A percentile compares a stretch with the other conserved stretches of the same genome.
These are phyloP conservation scores for Nemania sp. DNA, from an alignment of 2,329 filamentous ascomycete species.

Conservation along the genomic window DNA sequence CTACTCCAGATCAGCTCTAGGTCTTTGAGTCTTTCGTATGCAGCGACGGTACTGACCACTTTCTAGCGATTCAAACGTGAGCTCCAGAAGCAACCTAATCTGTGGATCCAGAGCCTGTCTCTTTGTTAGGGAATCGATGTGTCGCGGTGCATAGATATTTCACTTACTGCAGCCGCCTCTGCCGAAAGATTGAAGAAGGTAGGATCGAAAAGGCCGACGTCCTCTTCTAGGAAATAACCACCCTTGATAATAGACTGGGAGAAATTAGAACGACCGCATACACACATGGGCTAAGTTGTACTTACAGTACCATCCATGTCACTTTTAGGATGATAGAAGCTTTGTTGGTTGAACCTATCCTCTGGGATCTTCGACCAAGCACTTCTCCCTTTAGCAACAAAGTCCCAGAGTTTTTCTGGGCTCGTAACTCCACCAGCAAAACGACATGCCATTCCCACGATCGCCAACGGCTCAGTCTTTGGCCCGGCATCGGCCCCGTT, in stretches of 20 bases:
- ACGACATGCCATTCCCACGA: conserved; percentile 30
- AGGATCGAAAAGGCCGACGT: conserved; percentile 52
- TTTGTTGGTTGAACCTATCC: conserved; percentile 13
- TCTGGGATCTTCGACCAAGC: conserved; percentile 31
- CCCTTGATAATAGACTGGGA: conserved; percentile 7
- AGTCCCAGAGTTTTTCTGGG: conserved; percentile 29
- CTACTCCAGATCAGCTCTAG: conserved; percentile 1
- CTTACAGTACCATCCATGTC: too few relatives aligned
- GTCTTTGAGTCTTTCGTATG: not conserved
- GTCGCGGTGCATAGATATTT: not conserved
- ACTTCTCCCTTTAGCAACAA: conserved; percentile 11
- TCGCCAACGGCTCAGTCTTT: conserved; percentile 28
- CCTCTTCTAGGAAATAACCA: conserved; percentile 51
- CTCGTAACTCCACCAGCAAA: conserved; percentile 25
- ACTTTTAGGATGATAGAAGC: conserved; percentile 17
- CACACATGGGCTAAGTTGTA: too few relatives aligned
- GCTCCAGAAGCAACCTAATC: conserved; percentile 50
- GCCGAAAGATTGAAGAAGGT: conserved; percentile 53
- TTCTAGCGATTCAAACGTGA: conserved; percentile 51
- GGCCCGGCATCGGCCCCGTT: not conserved
- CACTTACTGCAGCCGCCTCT: conserved; percentile 42
- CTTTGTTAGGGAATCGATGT: not conserved
- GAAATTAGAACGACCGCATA: too few relatives aligned
- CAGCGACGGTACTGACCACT: conserved; percentile 42
- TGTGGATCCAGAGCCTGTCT: conserved; percentile 52